Base-by-base conservation (phyloP, 2,329 filamentous ascomycete species). In the Xylariaceae sp. region DNA sequence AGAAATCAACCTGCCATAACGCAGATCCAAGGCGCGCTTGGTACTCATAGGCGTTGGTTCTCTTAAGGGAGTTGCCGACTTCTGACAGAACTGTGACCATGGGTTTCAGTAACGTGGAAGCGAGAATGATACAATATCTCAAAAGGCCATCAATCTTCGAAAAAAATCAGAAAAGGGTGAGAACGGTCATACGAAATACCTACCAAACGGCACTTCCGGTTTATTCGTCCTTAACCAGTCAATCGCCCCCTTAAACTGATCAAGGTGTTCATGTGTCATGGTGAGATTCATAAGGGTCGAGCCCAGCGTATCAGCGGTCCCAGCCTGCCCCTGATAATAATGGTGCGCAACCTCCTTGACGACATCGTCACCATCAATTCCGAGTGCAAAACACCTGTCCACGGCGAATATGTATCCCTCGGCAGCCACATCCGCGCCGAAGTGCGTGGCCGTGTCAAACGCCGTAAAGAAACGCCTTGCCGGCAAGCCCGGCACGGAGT, bases 1-100 rank as follows among this genome's bases (percentile, higher is more conserved):
- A 74, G 63, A 73, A 73, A 56, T 74, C 73, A 11, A 73, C 70
- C 59, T 72, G 71, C 73, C 73, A 75, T 2, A 75, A 66, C 4
- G 72, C 71, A 8, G 70, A 71, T 13, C 73, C 73, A 13, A 75
- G 70, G 3, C 70, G 67, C 2, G 69, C 69, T 57, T 74, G 72
- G 57, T 72, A 74, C 48, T 66, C 62, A 57, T 72, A 73, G 18
- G 64, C 65, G 59, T 74, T 70, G 4, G 66, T 71, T 3, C 45
- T 56, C 13, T 70, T 63, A 0, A 75, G 67, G 4, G 71, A 73
- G 62, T 74, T 75, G 54, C 73, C 73, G 3, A 75, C 70, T 58
- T 75, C 73, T 45, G 70, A 71, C 15, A 75, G 57, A 17, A 75
- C 68, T 62, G 18, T 17, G 17, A 15, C 49, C 44, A 4, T 13